These are phyloP conservation scores for Lactarius indigo DNA, from an alignment of 768 basidiomycete genomes.

Conservation along the genomic window DNA sequence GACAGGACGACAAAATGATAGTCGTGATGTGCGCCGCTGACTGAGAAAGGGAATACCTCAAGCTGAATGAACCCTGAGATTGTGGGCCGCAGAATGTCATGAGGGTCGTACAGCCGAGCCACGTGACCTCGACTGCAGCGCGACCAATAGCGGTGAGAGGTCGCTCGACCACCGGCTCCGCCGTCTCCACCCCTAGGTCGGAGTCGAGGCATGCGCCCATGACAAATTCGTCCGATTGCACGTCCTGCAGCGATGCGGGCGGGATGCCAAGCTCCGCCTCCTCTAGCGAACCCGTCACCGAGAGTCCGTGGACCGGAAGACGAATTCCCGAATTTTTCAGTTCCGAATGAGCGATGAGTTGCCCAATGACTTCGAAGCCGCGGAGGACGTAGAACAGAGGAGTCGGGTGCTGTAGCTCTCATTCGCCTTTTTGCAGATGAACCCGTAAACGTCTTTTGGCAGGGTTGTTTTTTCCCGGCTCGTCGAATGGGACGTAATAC, in stretches of 20 bases:
- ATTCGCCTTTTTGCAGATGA: conserved; percentile 32
- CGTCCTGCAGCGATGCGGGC: conserved; percentile 36
- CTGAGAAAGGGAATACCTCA: background rate
- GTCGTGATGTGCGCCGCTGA: no score
- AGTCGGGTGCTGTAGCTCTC: background rate
- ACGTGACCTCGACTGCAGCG: conserved; percentile 51
- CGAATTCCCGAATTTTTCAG: conserved; percentile 70
- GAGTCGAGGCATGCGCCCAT: conserved; percentile 56
- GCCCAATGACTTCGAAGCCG: conserved; percentile 70
- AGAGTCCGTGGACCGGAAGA: conserved; percentile 66
- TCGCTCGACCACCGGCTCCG: conserved; percentile 43
- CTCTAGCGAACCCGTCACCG: conserved; percentile 56
- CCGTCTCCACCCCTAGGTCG: conserved; percentile 29
- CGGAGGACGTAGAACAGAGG: conserved; percentile 44
- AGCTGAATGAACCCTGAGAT: background rate
- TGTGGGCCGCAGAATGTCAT: conserved; percentile 36
- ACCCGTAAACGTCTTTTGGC: conserved; percentile 43
- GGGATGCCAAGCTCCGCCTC: conserved; percentile 37
- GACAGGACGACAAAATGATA: no score
- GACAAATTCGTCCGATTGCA: conserved; percentile 40
- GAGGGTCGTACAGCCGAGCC: conserved; percentile 52
- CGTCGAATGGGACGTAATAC: conserved; percentile 65
- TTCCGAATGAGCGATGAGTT: conserved; percentile 69
- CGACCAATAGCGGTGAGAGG: conserved; percentile 46
- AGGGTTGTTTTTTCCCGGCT: no score